These are phyloP conservation scores for Calonectria hawksworthii DNA, from an alignment of 2,329 filamentous ascomycete genomes.

Conservation along the genomic window DNA sequence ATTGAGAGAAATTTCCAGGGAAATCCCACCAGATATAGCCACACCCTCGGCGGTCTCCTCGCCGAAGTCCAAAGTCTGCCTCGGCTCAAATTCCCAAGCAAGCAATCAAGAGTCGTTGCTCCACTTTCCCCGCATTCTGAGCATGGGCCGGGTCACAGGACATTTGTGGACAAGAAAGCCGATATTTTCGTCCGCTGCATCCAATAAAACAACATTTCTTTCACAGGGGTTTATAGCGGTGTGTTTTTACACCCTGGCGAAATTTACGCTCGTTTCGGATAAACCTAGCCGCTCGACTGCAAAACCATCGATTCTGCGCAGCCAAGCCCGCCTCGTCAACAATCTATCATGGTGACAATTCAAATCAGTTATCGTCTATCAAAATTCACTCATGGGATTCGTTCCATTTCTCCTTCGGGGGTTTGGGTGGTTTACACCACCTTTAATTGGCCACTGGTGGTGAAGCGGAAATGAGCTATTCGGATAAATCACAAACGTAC, in stretches of 20 bases:
- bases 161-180: not conserved
- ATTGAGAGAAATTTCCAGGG: no score
- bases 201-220: not conserved
- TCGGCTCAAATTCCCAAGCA: not conserved
- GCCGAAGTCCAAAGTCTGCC: not conserved
- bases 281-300: not conserved
- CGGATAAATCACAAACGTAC: no score
- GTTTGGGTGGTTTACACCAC: not conserved
- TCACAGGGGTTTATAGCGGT: not conserved
- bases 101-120: not conserved
- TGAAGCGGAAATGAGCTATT: no score
- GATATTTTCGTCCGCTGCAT: not conserved
- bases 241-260: not conserved
- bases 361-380: not conserved
- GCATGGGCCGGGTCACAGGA: not conserved
- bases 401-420: not conserved
- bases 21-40: not conserved
- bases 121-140: not conserved
- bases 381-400: not conserved
- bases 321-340: not conserved
- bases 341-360: not conserved
- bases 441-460: not conserved
- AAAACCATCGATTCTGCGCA: no score
- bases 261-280: not conserved
- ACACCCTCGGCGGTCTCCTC: not conserved